Percentiles rank a stretch among this genome's conserved stretches.
Conservation (phyloP, 768 basidiomycete species). For the Mycena crocata region DNA sequence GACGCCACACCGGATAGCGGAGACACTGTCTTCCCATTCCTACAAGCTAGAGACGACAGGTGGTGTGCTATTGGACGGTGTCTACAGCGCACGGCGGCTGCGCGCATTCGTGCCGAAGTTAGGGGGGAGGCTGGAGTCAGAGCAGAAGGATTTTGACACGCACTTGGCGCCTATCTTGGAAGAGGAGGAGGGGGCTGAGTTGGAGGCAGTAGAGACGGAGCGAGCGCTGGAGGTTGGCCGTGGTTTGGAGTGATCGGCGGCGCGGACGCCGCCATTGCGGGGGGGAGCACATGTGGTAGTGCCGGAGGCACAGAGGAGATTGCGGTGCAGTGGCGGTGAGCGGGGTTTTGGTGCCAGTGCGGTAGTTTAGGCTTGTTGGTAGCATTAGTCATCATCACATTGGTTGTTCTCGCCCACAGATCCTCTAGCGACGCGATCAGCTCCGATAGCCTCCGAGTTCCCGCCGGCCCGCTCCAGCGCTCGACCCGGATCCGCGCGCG, state of each 20-base stretch:
- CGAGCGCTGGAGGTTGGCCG: neutral
- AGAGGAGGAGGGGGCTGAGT: neutral
- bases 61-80: neutral
- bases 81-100: slow-evolving; percentile 8
- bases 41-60: slow-evolving; percentile 27
- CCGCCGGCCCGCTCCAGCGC: slow-evolving; percentile 1
- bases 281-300: neutral
- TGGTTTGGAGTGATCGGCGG: neutral
- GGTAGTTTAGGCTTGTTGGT: too few relatives aligned
- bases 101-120: slow-evolving; percentile 14
- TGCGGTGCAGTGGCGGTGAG: too few relatives aligned
- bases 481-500: slow-evolving; percentile 10
- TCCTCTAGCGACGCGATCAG: neutral
- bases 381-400: too few relatives aligned
- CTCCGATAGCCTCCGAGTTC: neutral
- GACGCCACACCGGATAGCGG: slow-evolving; percentile 29
- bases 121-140: slow-evolving; percentile 5
- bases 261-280: neutral
- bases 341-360: too few relatives aligned
- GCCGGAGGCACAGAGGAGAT: too few relatives aligned
- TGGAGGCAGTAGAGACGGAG: neutral
- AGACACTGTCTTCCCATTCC: slow-evolving; percentile 21
- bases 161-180: neutral
- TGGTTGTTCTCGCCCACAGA: too few relatives aligned
- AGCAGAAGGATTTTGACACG: neutral